Conservation (phyloP, 2,329 filamentous ascomycete genomes). For the Lecanosticta acicola region DNA sequence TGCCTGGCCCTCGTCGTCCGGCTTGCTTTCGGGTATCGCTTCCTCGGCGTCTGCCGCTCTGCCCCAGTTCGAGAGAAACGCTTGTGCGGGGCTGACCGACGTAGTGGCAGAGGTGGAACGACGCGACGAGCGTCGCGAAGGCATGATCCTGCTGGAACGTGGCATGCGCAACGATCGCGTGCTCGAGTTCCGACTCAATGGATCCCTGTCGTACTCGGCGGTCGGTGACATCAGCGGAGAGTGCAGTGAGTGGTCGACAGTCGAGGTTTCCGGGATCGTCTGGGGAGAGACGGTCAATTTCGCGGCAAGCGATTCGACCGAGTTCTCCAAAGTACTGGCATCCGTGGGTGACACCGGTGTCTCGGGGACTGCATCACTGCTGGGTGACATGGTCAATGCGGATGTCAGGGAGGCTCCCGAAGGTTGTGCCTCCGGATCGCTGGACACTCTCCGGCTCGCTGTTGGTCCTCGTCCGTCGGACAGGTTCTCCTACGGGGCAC, state of each 20-base stretch:
- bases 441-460: constrained; percentile 20
- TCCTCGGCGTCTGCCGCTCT: constrained; percentile 23
- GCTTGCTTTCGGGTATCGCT: constrained; percentile 38
- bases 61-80: constrained; percentile 28
- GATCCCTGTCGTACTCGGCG: constrained; percentile 18
- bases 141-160: constrained; percentile 18
- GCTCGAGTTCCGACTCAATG: constrained; percentile 29
- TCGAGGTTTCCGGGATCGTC: constrained; percentile 28
- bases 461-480: no score
- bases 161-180: constrained; percentile 24
- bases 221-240: constrained; percentile 25
- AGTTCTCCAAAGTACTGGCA: constrained; percentile 21
- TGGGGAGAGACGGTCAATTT: constrained; percentile 28
- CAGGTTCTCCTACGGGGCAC: constrained; percentile 21
- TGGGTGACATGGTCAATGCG: constrained; percentile 29
- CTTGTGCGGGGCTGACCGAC: constrained; percentile 30
- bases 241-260: constrained; percentile 21
- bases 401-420: constrained; percentile 30
- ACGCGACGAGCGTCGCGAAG: constrained; percentile 24
- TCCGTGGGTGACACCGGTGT: constrained; percentile 22
- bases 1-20: constrained; percentile 63
- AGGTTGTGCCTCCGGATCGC: constrained; percentile 15
- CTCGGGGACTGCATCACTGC: constrained; percentile 15
- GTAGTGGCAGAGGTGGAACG: constrained; percentile 26
- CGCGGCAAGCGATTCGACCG: constrained; percentile 27